Conservation (phyloP, 805 yeast genomes). For the Kazachstania taianensis region DNA sequence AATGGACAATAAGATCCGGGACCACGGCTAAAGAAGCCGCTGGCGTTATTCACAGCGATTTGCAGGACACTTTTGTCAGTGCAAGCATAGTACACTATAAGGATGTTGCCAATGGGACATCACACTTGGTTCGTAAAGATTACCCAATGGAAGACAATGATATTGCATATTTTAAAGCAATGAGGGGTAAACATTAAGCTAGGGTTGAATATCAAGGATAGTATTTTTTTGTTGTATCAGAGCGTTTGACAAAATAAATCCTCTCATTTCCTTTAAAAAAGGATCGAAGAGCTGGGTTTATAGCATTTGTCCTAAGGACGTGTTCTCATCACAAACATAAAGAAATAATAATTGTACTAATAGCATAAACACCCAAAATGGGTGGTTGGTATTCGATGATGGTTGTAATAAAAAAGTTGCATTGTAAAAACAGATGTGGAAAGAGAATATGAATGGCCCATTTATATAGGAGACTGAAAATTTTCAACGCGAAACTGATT, state of each 20-base stretch:
- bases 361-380: no score
- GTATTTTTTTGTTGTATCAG: conserved; percentile 25
- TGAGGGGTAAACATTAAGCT: conserved; percentile 45
- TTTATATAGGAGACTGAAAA: no score
- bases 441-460: no score
- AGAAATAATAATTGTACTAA: no score
- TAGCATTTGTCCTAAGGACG: conserved; percentile 31
- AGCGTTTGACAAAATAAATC: conserved; percentile 29
- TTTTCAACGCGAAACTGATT: no score
- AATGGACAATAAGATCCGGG: conserved; percentile 77
- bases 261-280: conserved; percentile 22
- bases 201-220: no score
- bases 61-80: conserved; percentile 68
- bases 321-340: conserved; percentile 31
- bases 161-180: conserved; percentile 61
- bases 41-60: conserved; percentile 78
- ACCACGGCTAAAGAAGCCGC: conserved; percentile 84
- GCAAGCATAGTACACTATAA: conserved; percentile 65
- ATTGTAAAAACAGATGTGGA: no score
- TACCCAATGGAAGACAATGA: conserved; percentile 81
- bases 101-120: conserved; percentile 29
- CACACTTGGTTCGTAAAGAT: conserved; percentile 44
- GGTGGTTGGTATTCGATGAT: no score
- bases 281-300: conserved; percentile 36
- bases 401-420: no score